Evolutionary conservation across 148 eudicot species (phyloP).

Genomic region (Camellia sinensis): DNA sequence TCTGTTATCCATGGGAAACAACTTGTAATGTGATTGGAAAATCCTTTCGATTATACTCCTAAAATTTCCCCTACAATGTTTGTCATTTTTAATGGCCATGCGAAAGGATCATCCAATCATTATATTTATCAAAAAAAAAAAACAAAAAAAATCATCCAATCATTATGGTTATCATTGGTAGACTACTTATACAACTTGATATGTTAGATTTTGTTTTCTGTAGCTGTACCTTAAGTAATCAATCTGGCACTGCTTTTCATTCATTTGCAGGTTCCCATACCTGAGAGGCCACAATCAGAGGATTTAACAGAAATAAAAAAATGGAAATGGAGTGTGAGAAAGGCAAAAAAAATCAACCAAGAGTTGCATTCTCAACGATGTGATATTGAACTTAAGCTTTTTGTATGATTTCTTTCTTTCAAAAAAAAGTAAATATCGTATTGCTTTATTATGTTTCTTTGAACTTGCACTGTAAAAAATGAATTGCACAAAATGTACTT

Average conservation of each 20-base stretch:
- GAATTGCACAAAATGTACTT: no score
- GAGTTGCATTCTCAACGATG: conserved; percentile 84
- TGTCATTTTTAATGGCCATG: neutral
- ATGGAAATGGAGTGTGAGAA: conserved; percentile 72
- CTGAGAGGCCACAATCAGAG: conserved; percentile 60
- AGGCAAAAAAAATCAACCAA: conserved; percentile 72
- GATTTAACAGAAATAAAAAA: conserved; percentile 52
- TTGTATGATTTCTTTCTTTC: conserved; percentile 43
- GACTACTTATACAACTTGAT: neutral
- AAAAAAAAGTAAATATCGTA: neutral
- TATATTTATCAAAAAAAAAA: neutral
- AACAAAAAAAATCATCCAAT: neutral
- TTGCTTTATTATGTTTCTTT: neutral
- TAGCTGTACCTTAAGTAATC: conserved; percentile 5
- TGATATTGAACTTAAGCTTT: conserved; percentile 80
- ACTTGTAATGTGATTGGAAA: neutral
- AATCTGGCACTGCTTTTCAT: neutral
- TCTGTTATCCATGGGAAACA: neutral
- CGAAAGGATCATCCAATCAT: conserved; percentile 2
- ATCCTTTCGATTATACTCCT: neutral
- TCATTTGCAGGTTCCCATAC: conserved; percentile 59
- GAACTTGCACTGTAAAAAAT: neutral
- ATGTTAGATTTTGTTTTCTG: neutral
- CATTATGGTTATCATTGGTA: neutral
- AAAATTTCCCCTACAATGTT: neutral